Conservation (phyloP, 345 rosid genomes). For the Ceriops tagal region DNA sequence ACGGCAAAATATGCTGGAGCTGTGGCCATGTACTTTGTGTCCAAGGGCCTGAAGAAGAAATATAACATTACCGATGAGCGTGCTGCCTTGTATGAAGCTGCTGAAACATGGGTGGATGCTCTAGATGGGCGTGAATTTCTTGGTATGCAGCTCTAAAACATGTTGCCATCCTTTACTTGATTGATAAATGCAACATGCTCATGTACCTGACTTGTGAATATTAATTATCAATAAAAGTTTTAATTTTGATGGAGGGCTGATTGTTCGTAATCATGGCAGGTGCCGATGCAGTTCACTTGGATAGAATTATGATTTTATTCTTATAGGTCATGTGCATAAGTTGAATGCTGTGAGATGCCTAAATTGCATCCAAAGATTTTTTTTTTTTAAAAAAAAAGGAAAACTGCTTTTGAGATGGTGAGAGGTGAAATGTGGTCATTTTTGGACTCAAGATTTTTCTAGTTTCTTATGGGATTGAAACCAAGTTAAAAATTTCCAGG, state of each 20-base stretch:
- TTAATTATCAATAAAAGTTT: background rate
- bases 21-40: conserved; percentile 85
- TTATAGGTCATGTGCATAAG: no score
- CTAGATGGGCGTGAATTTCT: conserved; percentile 65
- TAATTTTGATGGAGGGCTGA: background rate
- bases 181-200: background rate
- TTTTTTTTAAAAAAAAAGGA: no score
- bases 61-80: conserved; percentile 90
- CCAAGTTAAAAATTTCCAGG: no score
- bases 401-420: no score
- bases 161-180: background rate
- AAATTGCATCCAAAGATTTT: no score
- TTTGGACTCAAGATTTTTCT: no score
- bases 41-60: conserved; percentile 86
- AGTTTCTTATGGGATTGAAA: no score
- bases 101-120: conserved; percentile 90
- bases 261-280: background rate
- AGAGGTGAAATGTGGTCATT: no score
- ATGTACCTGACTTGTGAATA: background rate
- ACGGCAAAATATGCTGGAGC: conserved; percentile 89
- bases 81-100: conserved; percentile 79
- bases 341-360: no score
- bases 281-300: background rate
- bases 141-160: conserved; percentile 29
- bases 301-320: background rate